Percentiles rank a stretch among this genome's conserved stretches.
Evolutionary conservation across 106 monocot species (phyloP).

Genomic region (Narthecium ossifragum): DNA sequence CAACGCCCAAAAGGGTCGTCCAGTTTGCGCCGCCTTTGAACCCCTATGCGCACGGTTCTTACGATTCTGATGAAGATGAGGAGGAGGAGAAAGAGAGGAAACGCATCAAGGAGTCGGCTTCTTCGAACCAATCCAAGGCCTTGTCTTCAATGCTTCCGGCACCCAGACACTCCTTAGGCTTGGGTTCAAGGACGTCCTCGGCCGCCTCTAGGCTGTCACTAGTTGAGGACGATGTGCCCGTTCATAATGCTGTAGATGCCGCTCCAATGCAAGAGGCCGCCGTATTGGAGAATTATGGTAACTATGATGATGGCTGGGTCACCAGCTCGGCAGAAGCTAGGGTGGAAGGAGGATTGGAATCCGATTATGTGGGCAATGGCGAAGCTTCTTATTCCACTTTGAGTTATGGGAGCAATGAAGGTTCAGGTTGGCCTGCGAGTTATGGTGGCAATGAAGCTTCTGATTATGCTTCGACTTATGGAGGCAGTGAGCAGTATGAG

Average conservation of each 20-base stretch:
- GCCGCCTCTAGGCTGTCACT: constrained; percentile 36
- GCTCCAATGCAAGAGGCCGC: too few species aligned
- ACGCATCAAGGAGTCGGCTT: constrained; percentile 20
- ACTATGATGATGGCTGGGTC: neutral
- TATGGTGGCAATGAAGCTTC: constrained; percentile 2
- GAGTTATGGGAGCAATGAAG: neutral
- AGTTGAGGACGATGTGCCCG: constrained; percentile 12
- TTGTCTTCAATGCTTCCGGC: constrained; percentile 73
- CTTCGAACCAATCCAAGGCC: constrained; percentile 13
- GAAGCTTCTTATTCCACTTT: too few species aligned
- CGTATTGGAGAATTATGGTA: too few species aligned
- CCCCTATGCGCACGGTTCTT: constrained; percentile 21
- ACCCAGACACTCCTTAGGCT: constrained; percentile 56
- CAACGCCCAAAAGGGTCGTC: constrained; percentile 46
- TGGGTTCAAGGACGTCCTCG: constrained; percentile 26
- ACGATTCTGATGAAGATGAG: constrained; percentile 41
- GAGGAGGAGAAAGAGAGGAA: constrained; percentile 28
- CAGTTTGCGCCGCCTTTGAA: constrained; percentile 51
- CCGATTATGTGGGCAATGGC: too few species aligned
- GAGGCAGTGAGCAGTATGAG: constrained; percentile 10
- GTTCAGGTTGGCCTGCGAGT: neutral
- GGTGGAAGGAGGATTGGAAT: too few species aligned
- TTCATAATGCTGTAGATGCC: too few species aligned
- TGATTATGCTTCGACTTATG: too few species aligned
- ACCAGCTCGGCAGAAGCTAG: neutral